Evolutionary conservation across 139 green algal species (phyloP).

Genomic region (Ettlia oleoabundans): DNA sequence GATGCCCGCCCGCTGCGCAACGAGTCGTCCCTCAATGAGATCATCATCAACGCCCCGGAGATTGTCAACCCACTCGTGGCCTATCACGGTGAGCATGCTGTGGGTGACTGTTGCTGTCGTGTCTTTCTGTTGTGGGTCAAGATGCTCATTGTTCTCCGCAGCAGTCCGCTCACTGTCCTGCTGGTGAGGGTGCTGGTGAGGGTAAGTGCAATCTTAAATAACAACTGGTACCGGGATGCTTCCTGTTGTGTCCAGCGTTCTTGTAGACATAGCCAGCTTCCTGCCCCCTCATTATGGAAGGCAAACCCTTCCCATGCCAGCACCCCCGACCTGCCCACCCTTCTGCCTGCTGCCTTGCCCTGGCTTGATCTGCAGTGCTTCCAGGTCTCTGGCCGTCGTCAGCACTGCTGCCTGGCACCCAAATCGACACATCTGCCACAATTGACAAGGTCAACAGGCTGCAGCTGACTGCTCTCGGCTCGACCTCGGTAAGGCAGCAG

Average conservation of each 20-base stretch:
- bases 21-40: constrained; percentile 24
- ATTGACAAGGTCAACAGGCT: constrained; percentile 43
- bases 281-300: too few species aligned
- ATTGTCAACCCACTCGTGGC: constrained; percentile 32
- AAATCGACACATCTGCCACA: constrained; percentile 14
- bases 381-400: constrained; percentile 38
- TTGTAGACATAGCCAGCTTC: background rate
- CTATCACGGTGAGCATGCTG: constrained; percentile 17
- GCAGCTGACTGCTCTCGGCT: background rate
- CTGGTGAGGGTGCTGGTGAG: background rate
- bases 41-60: constrained; percentile 31
- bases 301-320: too few species aligned
- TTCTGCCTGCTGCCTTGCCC: background rate
- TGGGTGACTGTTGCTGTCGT: background rate
- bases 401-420: constrained; percentile 13
- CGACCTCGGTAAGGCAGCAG: constrained; percentile 12
- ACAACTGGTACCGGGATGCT: background rate
- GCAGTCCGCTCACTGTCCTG: too few species aligned
- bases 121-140: too few species aligned
- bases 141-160: too few species aligned
- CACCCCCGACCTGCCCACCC: background rate
- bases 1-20: constrained; percentile 28
- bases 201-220: background rate
- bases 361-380: constrained; percentile 34
- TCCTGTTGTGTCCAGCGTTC: background rate